Evolutionary conservation across 805 yeast genomes (phyloP), one percentile per base, ranked within the genome.

Genomic region (Ogataea nonfermentans): DNA sequence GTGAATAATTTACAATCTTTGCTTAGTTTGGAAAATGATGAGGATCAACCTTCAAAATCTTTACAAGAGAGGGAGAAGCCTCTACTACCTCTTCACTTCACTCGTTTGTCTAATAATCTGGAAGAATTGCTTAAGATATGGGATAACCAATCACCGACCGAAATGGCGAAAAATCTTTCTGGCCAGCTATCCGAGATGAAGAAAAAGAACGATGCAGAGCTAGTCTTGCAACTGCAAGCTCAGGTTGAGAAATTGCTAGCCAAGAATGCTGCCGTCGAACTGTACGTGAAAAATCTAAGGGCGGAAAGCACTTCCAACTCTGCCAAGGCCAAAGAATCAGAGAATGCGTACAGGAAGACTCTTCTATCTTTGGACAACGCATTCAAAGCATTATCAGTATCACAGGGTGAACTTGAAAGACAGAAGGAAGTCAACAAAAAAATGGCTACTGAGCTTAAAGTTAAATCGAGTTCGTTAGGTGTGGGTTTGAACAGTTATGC

Each of bases 321-420:
- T 6, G 13, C 29, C 4, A 53, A 48, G 36, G 43, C 48, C n/a
- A 44, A 39, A 22, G 65, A 66, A 22, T 62, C 74, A 36, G 91
- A 87, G 60, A 74, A 67, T 6, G 81, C 83, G 54, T 87, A 85
- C 63, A 76, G 76, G 47, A 79, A 81, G 52, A 84, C 93, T 1
- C 62, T 85, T 39, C 79, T 77, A 46, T 78, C 87, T 16, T 81
- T 86, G 23, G 78, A 77, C 50, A 86, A 81, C 57, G 80, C 91
- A 10, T 81, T 83, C 40, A 76, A 74, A 46, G 95, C 96, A 0
- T 70, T 89, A 40, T 77, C 77, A 32, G 55, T 81, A 48, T 81
- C 91, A 7, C 88, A 88, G 52, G 76, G 73, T 32, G 96, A 89
- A 59, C 64, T 83, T 43, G 70, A 71, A 23, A 77, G 71, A 56